phyloP scores from a whole-genome alignment of 2,329 filamentous ascomycete species.

The Colletotrichum simmondsii region DNA sequence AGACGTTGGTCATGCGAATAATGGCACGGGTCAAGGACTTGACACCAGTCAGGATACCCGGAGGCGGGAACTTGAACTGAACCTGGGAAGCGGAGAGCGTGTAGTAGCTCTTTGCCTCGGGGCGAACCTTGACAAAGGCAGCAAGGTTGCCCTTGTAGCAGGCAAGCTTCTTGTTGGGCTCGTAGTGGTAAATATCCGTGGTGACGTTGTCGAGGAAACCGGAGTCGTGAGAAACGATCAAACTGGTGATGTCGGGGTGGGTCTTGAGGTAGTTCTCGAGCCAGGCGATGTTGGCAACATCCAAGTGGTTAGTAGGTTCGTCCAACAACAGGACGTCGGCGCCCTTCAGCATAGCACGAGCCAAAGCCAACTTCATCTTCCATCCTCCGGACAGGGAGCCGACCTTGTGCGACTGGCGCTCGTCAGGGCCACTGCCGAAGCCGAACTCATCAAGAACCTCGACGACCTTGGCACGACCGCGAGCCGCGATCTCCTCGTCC shows the following conservation, averaged over 20 bases:
- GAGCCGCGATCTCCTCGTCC: constrained; percentile 84
- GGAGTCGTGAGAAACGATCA: constrained; percentile 99
- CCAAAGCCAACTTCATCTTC: constrained; percentile 99
- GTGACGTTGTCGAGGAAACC: constrained; percentile 97
- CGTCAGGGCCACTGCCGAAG: constrained; percentile 89
- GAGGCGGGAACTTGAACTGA: constrained; percentile 98
- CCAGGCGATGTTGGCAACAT: constrained; percentile 97
- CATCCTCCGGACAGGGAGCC: constrained; percentile 97
- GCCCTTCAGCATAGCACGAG: constrained; percentile 94
- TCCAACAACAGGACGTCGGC: constrained; percentile 97
- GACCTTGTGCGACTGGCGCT: constrained; percentile 88
- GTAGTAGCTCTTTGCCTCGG: constrained; percentile 98
- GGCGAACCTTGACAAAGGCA: constrained; percentile 87
- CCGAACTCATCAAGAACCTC: constrained; percentile 90
- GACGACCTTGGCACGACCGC: constrained; percentile 83
- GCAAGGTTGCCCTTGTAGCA: constrained; percentile 86
- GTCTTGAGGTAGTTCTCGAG: constrained; percentile 93
- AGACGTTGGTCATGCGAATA: constrained; percentile 91
- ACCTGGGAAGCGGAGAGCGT: constrained; percentile 88
- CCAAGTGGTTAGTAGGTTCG: constrained; percentile 98
- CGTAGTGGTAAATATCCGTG: constrained; percentile 99
- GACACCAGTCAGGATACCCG: constrained; percentile 92
- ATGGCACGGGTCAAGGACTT: constrained; percentile 95
- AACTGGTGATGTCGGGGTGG: constrained; percentile 95
- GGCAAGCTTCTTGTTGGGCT: constrained; percentile 91